Evolutionary conservation across 306 rosid species (phyloP).

Genomic region (Quercus cerris): DNA sequence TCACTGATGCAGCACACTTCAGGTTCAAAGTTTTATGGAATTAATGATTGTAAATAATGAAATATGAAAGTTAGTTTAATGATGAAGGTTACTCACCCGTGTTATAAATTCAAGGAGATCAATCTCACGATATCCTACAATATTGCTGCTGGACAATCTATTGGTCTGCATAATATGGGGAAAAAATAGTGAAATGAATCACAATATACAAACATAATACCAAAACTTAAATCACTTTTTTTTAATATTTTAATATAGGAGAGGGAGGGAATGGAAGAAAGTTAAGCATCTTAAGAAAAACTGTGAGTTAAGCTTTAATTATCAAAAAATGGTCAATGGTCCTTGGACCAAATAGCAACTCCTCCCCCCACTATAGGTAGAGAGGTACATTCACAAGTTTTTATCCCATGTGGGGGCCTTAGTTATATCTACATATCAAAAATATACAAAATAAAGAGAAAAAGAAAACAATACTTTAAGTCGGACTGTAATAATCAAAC

Average conservation of each 20-base stretch:
- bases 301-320: background rate
- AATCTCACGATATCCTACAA: constrained; percentile 86
- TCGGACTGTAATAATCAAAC: background rate
- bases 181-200: constrained; percentile 23
- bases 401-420: background rate
- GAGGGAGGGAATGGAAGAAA: background rate
- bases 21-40: background rate
- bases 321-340: background rate
- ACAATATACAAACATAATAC: background rate
- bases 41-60: background rate
- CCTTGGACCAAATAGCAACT: background rate
- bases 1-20: background rate
- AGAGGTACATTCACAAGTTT: background rate
- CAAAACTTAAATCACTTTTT: background rate
- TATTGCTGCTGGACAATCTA: constrained; percentile 67
- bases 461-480: background rate
- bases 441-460: background rate
- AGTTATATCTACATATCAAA: background rate
- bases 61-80: background rate
- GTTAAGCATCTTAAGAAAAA: background rate
- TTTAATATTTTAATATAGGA: background rate
- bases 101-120: constrained; percentile 82
- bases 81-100: constrained; percentile 47
- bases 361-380: background rate
- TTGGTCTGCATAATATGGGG: constrained; percentile 66